Conservation (phyloP, 306 rosid species). For the Cucurbita pepo region DNA sequence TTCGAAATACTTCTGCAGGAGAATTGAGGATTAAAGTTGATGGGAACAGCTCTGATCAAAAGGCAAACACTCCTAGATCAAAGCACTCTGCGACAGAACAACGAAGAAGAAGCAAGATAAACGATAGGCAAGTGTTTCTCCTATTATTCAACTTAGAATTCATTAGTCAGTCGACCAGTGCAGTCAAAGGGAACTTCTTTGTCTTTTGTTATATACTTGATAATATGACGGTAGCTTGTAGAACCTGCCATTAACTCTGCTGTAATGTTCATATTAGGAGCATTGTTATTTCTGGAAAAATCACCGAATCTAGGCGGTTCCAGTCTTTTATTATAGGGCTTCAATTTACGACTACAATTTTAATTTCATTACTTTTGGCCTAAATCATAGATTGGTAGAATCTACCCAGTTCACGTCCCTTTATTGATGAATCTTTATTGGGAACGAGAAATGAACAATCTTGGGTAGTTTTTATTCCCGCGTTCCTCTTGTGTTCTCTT, state of each 20-base stretch:
- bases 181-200: background rate
- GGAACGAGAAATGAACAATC: background rate
- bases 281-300: background rate
- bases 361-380: background rate
- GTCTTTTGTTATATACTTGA: background rate
- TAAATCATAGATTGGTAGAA: background rate
- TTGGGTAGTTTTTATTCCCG: background rate
- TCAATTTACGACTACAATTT: background rate
- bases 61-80: constrained; percentile 87
- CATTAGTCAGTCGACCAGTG: background rate
- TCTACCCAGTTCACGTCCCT: background rate
- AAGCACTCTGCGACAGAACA: constrained; percentile 98
- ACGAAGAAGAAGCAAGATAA: constrained; percentile 94
- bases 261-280: background rate
- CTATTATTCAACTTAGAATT: background rate
- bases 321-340: background rate
- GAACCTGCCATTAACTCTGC: no score
- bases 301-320: background rate
- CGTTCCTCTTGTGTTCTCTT: background rate
- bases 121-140: constrained; percentile 59
- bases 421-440: background rate
- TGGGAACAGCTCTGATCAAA: constrained; percentile 54
- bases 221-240: background rate
- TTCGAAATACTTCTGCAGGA: constrained; percentile 10
- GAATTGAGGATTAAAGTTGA: constrained; percentile 58